These are phyloP conservation scores for Beauveria caledonica DNA, from an alignment of 2,329 filamentous ascomycete species.

Conservation along the genomic window DNA sequence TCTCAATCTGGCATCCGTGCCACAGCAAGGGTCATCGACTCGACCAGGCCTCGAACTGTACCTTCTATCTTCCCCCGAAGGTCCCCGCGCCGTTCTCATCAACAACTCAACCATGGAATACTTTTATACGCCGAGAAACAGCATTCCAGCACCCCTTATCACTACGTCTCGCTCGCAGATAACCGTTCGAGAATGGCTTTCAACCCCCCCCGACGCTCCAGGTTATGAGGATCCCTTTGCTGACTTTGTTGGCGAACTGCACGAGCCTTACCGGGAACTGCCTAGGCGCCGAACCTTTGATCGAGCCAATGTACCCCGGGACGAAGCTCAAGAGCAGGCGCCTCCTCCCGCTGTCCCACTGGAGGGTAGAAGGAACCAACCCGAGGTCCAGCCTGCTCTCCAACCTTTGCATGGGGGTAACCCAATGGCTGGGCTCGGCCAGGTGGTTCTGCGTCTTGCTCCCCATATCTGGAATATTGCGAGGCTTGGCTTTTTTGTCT, in stretches of 20 bases:
- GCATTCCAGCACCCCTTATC: background rate
- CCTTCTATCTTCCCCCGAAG: constrained; percentile 51
- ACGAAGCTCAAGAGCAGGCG: background rate
- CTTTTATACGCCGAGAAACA: constrained; percentile 38
- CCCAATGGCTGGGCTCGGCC: constrained; percentile 2
- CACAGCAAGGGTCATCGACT: constrained; percentile 15
- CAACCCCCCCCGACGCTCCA: background rate
- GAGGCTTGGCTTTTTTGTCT: constrained; percentile 51
- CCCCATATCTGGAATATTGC: constrained; percentile 54
- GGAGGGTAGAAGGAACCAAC: background rate
- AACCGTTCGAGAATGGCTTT: constrained; percentile 2
- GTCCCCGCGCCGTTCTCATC: constrained; percentile 50
- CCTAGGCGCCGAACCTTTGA: background rate
- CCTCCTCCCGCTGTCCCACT: background rate
- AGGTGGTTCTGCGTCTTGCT: background rate
- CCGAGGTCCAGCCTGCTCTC: background rate
- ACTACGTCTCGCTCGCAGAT: background rate
- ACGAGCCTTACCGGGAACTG: background rate
- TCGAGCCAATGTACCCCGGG: background rate
- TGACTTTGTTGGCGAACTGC: background rate
- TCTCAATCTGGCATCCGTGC: constrained; percentile 19
- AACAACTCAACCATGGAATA: constrained; percentile 40
- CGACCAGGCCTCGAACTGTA: constrained; percentile 44
- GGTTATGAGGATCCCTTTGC: background rate
- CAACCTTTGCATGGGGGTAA: background rate